Base-by-base conservation (phyloP, 148 eudicot species). In the Suaeda aralocaspica region DNA sequence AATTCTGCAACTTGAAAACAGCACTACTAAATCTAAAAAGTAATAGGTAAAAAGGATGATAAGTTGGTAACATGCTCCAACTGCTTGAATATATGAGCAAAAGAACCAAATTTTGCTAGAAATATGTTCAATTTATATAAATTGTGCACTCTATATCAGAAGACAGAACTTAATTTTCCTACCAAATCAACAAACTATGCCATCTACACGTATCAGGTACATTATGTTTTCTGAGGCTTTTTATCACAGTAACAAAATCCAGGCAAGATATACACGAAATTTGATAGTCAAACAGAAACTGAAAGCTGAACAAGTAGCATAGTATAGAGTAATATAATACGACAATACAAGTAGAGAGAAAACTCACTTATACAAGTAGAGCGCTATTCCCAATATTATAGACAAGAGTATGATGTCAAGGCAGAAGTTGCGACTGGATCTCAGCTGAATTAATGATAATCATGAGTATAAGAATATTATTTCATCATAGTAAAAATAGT, bases 391-490 rank as follows among this genome's bases (percentile, higher is more conserved):
- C 26, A 88, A 74, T 64, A 88, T 83, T 52, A 88, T 44, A 61
- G 81, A 79, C 62, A 88, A 29, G 72, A 85, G 84, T 56, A 83
- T 67, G 62, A 87, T 81, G 58, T 87, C 92, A 21, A 85, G 76
- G 81, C 92, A 85, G 73, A 88, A 88, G 71, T 88, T 88, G 68
- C 87, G 89, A 74, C 86, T 88, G 58, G 87, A 81, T 51, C 92
- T 80, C 73, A 83, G 82, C 92, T 88, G 87, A 68, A 81, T 77
- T 8, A 69, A 19, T 18, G 68, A 29, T 56, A 53, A 36, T 16
- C 33, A 53, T 42, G 14, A 13, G 49, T 0, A 7, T 29, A 33
- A 63, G 30, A 11, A 11, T 59, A 69, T 15, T 13, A 18, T 19
- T 3, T 21, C 4, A 42, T 49, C 16, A 3, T 16, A 49, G 15